Base-by-base conservation (phyloP, 1,139 yeast genomes). In the Taphrina populina region DNA sequence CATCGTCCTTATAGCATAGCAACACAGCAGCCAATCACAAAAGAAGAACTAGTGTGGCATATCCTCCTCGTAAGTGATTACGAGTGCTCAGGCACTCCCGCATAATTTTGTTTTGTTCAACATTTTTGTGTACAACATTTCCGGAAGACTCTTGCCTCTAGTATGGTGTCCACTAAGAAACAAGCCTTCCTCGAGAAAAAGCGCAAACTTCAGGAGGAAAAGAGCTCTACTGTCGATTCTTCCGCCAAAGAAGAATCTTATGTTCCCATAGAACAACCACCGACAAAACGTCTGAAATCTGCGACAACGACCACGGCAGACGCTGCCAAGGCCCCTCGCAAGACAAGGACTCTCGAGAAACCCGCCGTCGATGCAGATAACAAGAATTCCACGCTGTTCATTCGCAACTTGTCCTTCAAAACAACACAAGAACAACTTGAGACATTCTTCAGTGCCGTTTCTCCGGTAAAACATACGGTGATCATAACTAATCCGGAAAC, bases 391-490 rank as follows among this genome's bases (percentile, higher is more conserved):
- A 52, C 59, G 24, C 74, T 92, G 52, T 94, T 94, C 68, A 72
- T 94, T 52, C 81, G 99, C 71, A 92, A 92, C 65, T 83, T 92
- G 55, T 75, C 83, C 11, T 94, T 88, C 66, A 74, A 84, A 0
- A 81, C 95, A 2, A 79, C 85, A 0, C 96, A 88, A 67, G 79
- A 79, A 1, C 97, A 92, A 57, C 84, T 88, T 65, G 72, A 74
- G 37, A 36, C 75, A 88, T 88, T 77, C 71, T 92, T 92, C 67
- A 84, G 97, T 0, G 88, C 88, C 62, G 84, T 88, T 70, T 94
- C 88, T 1, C 98, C 98, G 3, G 95, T 92, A 11, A 88, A 84
- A 70, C 98, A 92, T 70, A 95, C 97, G 2, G 94, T 88, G 51
- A 79, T 92, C 51, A 98, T 94, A 21, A 84, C 77, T 45, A 96